Evolutionary conservation across 768 basidiomycete species (phyloP).

Genomic region (Pisolithus sp.): DNA sequence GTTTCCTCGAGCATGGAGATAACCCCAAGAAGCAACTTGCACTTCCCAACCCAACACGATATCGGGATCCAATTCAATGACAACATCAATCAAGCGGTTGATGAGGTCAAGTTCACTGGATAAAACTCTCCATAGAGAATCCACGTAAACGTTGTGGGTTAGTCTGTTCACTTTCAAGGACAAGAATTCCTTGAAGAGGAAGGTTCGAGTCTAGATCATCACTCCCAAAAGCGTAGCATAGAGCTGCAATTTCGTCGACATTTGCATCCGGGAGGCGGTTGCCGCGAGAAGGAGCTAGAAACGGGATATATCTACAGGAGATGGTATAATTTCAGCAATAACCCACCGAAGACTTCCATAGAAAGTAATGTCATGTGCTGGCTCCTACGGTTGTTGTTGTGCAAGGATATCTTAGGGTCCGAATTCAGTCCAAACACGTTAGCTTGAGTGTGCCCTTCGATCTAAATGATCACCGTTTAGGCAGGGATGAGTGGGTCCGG

Average conservation of each 20-base stretch:
- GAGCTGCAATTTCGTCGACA: slow-evolving; percentile 47
- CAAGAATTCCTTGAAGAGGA: slow-evolving; percentile 49
- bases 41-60: slow-evolving; percentile 91
- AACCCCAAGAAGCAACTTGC: slow-evolving; percentile 87
- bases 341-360: slow-evolving; percentile 79
- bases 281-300: slow-evolving; percentile 52
- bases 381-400: slow-evolving; percentile 43
- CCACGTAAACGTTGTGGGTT: slow-evolving; percentile 38
- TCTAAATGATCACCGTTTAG: slow-evolving; percentile 28
- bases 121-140: slow-evolving; percentile 45
- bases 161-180: slow-evolving; percentile 37
- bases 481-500: background rate
- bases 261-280: slow-evolving; percentile 60
- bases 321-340: background rate
- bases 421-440: slow-evolving; percentile 65
- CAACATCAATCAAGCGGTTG: slow-evolving; percentile 67
- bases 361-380: slow-evolving; percentile 76
- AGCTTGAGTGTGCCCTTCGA: slow-evolving; percentile 71
- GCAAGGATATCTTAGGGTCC: slow-evolving; percentile 35
- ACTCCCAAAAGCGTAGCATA: slow-evolving; percentile 68
- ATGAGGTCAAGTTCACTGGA: slow-evolving; percentile 75
- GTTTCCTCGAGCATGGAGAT: slow-evolving; percentile 61
- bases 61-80: slow-evolving; percentile 82
- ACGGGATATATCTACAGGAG: background rate
- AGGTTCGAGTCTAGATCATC: slow-evolving; percentile 25